Evolutionary conservation across 352 stramenopile species (phyloP).

Genomic region (Phytophthora europaea): DNA sequence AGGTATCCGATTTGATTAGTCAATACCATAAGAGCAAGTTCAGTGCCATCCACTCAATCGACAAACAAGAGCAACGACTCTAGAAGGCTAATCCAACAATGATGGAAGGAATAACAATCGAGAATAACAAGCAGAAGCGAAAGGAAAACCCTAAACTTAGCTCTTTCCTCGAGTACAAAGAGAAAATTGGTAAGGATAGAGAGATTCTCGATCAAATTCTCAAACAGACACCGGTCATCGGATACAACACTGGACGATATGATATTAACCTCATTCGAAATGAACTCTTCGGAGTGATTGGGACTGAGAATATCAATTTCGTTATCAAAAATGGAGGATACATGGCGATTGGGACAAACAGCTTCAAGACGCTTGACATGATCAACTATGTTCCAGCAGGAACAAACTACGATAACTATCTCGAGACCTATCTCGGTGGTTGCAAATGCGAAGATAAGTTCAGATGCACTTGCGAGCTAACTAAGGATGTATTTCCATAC

Average conservation of each 20-base stretch:
- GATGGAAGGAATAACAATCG: background rate
- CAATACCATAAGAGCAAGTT: background rate
- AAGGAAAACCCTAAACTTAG: background rate
- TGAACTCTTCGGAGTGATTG: conserved; percentile 18
- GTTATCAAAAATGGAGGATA: conserved; percentile 30
- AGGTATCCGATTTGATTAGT: background rate
- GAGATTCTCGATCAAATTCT: no score
- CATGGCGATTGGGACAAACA: conserved; percentile 34
- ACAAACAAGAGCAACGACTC: background rate
- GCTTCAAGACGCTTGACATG: conserved; percentile 44
- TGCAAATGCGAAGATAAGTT: conserved; percentile 43
- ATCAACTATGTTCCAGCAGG: conserved; percentile 42
- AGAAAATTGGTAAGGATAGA: no score
- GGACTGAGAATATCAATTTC: conserved; percentile 16
- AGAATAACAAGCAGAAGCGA: background rate
- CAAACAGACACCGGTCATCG: no score
- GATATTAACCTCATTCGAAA: background rate
- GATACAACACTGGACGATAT: no score
- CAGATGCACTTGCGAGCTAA: conserved; percentile 32
- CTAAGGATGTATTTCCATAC: conserved; percentile 42
- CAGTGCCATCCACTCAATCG: background rate
- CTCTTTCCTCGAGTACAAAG: no score
- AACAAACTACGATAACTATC: conserved; percentile 43
- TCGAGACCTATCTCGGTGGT: conserved; percentile 42
- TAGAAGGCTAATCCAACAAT: background rate